Base-by-base conservation (phyloP, 1,284 basidiomycete species). In the Cutaneotrichosporon arboriforme region DNA sequence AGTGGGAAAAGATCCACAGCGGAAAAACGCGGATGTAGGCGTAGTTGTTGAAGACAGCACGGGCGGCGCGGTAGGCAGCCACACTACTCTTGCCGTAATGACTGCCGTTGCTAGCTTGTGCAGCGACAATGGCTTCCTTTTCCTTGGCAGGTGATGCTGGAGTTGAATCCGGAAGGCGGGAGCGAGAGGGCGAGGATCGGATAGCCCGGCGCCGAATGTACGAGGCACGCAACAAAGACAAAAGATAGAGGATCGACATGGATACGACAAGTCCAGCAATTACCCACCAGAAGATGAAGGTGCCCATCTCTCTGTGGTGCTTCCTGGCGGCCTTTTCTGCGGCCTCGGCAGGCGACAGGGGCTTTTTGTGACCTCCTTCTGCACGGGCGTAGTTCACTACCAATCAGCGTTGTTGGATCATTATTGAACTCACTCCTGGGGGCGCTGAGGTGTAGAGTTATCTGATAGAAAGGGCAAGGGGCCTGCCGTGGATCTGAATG, bases 21-120 rank as follows among this genome's bases (percentile, higher is more conserved):
- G 57, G 57, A 26, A 52, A 44, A 21, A 55, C 51, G n/a, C 51
- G 51, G 20, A 50, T 36, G 38, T 59, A 53, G 3, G 53, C 53
- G 35, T 48, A 13, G 48, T 59, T 59, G 40, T 38, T 26, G 46
- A 47, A 45, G 14, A 45, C 31, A 31, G 43, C 43, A 18, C 37
- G 38, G 10, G 14, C 35, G 13, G 17, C 22, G 5, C 43, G 43
- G 20, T 18, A 21, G 5, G 21, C 14, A 4, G 41, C n/a, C 18
- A 10, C 13, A 31, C 15, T 17, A 17, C 20, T 21, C 17, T 35
- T 4, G 8, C 7, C 12, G n/a, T 4, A 2, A 12, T 20, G 4
- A 7, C 12, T 15, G 43, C 17, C 18, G 39, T 21, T 22, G 43
- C 23, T 8, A 14, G 20, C 9, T 8, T 20, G 21, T 12, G 7